Percentiles rank a stretch among this genome's conserved stretches.
phyloP scores from a whole-genome alignment of 257 asterid species.

The Gentiana dahurica region DNA sequence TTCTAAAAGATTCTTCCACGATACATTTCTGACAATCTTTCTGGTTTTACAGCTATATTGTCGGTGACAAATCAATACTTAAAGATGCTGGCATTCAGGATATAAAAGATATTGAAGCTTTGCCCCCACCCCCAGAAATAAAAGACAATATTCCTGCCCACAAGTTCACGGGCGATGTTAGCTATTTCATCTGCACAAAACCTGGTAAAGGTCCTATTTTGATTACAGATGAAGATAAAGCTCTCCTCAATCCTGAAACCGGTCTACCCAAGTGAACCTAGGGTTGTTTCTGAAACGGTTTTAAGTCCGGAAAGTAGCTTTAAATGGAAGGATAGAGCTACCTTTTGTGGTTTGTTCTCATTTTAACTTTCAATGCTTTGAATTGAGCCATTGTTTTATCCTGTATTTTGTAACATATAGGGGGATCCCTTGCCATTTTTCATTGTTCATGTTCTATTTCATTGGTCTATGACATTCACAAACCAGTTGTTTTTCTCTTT shows the following conservation, averaged over 20 bases:
- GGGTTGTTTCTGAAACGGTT: neutral
- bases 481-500: too few species aligned
- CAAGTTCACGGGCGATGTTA: conserved; percentile 67
- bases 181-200: conserved; percentile 65
- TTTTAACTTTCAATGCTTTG: neutral
- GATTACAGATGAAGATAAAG: conserved; percentile 51
- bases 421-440: too few species aligned
- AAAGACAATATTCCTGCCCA: conserved; percentile 41
- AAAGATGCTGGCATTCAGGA: conserved; percentile 72
- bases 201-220: conserved; percentile 71
- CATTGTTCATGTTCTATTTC: neutral
- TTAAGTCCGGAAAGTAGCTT: conserved; percentile 2
- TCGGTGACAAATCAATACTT: conserved; percentile 81
- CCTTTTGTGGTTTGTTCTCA: conserved; percentile 9
- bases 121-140: conserved; percentile 75
- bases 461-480: too few species aligned
- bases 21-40: neutral
- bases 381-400: neutral
- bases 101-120: conserved; percentile 58
- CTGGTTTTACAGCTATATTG: conserved; percentile 53
- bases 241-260: conserved; percentile 66
- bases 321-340: conserved; percentile 9
- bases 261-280: conserved; percentile 66
- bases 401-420: conserved; percentile 2
- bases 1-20: neutral